Evolutionary conservation across 805 yeast species (phyloP).

Genomic region (Dipodascus albidus): DNA sequence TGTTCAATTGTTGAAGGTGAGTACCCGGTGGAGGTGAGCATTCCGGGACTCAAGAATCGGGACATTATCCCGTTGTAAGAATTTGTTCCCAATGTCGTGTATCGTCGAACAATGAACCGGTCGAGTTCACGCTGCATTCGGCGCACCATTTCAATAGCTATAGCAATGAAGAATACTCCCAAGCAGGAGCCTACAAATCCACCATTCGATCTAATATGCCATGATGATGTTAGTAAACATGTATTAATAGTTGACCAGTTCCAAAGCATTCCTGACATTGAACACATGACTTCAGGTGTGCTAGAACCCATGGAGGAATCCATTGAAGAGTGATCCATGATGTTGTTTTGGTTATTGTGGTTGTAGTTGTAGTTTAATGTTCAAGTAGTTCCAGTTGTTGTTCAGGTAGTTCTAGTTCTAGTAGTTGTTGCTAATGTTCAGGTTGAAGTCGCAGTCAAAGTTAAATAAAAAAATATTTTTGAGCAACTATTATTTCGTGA

Average conservation of each 20-base stretch:
- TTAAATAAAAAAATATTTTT: too few species aligned
- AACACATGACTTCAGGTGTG: constrained; percentile 18
- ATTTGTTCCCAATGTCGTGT: constrained; percentile 1
- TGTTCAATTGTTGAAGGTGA: constrained; percentile 39
- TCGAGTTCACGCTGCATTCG: constrained; percentile 39
- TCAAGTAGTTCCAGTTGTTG: too few species aligned
- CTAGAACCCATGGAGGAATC: constrained; percentile 9
- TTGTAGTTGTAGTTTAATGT: not conserved
- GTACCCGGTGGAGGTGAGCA: not conserved
- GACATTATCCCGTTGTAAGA: constrained; percentile 23
- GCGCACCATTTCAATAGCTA: constrained; percentile 46
- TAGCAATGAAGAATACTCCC: constrained; percentile 50
- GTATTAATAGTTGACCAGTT: constrained; percentile 61
- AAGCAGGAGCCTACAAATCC: constrained; percentile 67
- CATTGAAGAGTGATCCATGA: constrained; percentile 5
- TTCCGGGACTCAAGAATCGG: constrained; percentile 19
- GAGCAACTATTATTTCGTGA: not conserved
- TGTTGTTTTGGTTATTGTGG: not conserved
- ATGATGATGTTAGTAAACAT: constrained; percentile 49
- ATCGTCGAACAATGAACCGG: constrained; percentile 18
- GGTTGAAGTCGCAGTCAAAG: not conserved
- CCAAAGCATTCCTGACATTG: constrained; percentile 45
- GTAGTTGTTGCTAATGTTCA: not conserved
- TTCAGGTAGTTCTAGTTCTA: too few species aligned
- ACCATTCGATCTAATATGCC: constrained; percentile 50